These are phyloP conservation scores for Echria macrotheca DNA, from an alignment of 495 filamentous ascomycete species.

Conservation along the genomic window DNA sequence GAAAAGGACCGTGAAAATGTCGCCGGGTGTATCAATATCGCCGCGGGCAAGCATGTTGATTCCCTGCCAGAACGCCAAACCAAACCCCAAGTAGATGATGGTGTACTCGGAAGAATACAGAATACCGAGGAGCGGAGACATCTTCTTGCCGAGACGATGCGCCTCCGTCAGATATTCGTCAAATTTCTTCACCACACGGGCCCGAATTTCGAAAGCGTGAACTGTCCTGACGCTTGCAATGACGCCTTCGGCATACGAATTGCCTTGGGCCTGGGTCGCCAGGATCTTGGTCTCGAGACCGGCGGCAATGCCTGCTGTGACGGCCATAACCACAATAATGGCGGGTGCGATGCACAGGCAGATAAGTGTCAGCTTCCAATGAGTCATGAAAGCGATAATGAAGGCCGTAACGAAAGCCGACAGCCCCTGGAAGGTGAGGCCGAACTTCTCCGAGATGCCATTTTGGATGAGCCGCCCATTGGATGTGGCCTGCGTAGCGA, in stretches of 20 bases:
- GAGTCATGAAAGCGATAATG: constrained; percentile 76
- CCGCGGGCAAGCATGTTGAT: constrained; percentile 65
- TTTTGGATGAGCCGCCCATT: constrained; percentile 82
- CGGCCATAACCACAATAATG: constrained; percentile 63
- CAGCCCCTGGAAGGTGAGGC: constrained; percentile 63
- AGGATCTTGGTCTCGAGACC: constrained; percentile 70
- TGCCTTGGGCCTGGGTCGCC: constrained; percentile 67
- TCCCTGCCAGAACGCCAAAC: constrained; percentile 89
- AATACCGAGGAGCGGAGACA: constrained; percentile 58
- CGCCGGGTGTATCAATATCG: constrained; percentile 44
- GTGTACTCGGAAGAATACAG: constrained; percentile 76
- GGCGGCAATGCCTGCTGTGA: constrained; percentile 60
- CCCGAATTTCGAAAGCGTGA: constrained; percentile 80
- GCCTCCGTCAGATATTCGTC: constrained; percentile 63
- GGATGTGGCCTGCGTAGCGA: constrained; percentile 80
- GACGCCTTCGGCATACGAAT: constrained; percentile 84
- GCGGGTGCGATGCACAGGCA: constrained; percentile 69
- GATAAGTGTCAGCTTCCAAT: constrained; percentile 77
- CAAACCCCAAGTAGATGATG: constrained; percentile 79
- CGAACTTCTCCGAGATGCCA: constrained; percentile 79
- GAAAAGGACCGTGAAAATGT: constrained; percentile 72
- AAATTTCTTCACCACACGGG: constrained; percentile 75
- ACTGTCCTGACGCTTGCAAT: constrained; percentile 84
- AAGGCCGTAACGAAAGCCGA: constrained; percentile 81
- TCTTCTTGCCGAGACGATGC: constrained; percentile 67